Percentiles rank a stretch among this genome's conserved stretches.
phyloP scores from a whole-genome alignment of 2,329 filamentous ascomycete species.

The Botrytis elliptica region DNA sequence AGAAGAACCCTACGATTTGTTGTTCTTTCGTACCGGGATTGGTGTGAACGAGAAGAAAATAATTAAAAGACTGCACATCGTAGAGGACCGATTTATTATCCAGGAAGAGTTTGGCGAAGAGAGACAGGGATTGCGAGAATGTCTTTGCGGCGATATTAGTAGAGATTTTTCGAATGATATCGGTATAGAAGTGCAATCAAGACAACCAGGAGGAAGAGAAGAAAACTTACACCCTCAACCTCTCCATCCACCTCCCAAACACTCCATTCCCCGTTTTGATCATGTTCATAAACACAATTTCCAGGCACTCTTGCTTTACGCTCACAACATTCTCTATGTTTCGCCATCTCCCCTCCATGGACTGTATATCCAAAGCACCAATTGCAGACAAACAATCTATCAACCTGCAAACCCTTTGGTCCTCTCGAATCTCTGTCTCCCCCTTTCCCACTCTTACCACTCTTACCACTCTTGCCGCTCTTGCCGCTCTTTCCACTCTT shows the following conservation, averaged over 20 bases:
- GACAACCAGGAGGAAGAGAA: neutral
- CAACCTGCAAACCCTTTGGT: constrained; percentile 46
- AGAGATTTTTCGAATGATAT: neutral
- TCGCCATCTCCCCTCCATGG: constrained; percentile 57
- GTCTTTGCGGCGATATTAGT: constrained; percentile 48
- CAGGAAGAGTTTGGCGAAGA: constrained; percentile 96
- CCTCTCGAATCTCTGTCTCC: constrained; percentile 10
- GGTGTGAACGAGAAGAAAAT: constrained; percentile 84
- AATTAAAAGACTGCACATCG: constrained; percentile 90
- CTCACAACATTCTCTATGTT: constrained; percentile 59
- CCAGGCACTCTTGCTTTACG: constrained; percentile 56
- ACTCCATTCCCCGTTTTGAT: constrained; percentile 59
- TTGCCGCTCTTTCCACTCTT: neutral
- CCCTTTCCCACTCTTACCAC: constrained; percentile 2
- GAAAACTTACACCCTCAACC: constrained; percentile 62
- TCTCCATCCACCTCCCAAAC: constrained; percentile 94
- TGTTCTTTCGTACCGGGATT: constrained; percentile 44
- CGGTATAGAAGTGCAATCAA: neutral
- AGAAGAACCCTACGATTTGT: constrained; percentile 92
- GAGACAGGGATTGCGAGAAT: constrained; percentile 91
- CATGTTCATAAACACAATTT: constrained; percentile 67
- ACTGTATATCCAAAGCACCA: constrained; percentile 91
- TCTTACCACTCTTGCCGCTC: neutral
- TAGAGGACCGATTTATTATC: constrained; percentile 99
- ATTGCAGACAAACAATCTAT: constrained; percentile 80